These are phyloP conservation scores for Brassica nigra DNA, from an alignment of 345 rosid species.

Conservation along the genomic window DNA sequence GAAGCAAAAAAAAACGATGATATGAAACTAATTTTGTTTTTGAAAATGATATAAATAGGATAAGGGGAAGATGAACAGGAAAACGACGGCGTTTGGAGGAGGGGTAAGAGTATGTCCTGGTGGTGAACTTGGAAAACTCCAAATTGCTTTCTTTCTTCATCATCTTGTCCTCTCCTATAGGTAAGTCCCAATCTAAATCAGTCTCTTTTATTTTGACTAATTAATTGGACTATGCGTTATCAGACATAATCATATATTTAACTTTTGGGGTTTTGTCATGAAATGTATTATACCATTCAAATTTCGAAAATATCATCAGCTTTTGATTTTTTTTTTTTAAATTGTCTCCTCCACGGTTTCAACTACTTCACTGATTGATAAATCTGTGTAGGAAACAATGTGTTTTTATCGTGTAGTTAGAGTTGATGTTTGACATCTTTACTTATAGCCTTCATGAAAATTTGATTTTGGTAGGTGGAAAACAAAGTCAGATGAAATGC, in stretches of 20 bases:
- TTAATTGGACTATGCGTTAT: not conserved
- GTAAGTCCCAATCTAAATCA: slow-evolving; percentile 37
- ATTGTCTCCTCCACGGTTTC: not conserved
- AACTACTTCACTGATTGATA: not conserved
- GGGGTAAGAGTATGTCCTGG: slow-evolving; percentile 87
- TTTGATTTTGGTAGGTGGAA: slow-evolving; percentile 59
- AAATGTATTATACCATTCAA: not conserved
- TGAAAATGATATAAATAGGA: slow-evolving; percentile 44
- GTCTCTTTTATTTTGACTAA: slow-evolving; percentile 11
- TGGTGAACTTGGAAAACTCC: slow-evolving; percentile 77
- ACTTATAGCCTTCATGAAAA: not conserved
- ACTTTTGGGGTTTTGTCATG: not conserved
- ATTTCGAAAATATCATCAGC: not conserved
- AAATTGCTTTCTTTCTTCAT: slow-evolving; percentile 74
- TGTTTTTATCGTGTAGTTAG: not conserved
- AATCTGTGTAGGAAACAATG: not conserved
- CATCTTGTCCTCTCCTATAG: slow-evolving; percentile 81
- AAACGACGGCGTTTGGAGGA: slow-evolving; percentile 83
- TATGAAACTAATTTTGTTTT: not conserved
- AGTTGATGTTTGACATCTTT: not conserved
- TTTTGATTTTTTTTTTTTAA: not conserved
- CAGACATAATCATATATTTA: slow-evolving; percentile 40
- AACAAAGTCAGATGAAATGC: slow-evolving; percentile 62
- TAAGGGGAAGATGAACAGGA: slow-evolving; percentile 53
- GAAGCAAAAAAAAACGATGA: not conserved